Base-by-base conservation (phyloP, 2,329 filamentous ascomycete species). In the Penicillium sp. region DNA sequence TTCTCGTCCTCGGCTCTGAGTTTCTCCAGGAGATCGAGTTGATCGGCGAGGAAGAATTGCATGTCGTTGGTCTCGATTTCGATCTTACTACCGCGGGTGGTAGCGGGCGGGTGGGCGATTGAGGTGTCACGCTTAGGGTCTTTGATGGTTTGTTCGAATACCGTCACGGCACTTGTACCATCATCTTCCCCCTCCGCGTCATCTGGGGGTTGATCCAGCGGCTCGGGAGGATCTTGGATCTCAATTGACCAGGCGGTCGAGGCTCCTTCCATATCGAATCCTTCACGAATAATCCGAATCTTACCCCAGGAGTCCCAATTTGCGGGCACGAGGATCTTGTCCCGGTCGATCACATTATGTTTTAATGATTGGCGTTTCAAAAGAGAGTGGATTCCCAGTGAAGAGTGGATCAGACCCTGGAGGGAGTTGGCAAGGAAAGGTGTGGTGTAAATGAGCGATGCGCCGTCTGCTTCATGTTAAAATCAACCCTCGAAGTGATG, bases 241-340 rank as follows among this genome's bases (percentile, higher is more conserved):
- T 95, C 90, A 48, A 88, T 80, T 1, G 86, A 86, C 93, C 93
- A 98, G 43, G 85, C 88, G 50, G 84, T 81, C 61, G 89, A 93
- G 38, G 95, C 79, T 12, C 81, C 81, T 74, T 98, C 93, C 20
- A 95, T 88, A 58, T 97, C 89, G 62, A 97, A 97, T 0, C 86
- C 88, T 65, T 95, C 93, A 46, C 89, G 83, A 25, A 97, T 77
- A 39, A 97, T 89, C 37, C 92, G 81, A 52, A 98, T 96, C 72
- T 97, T 98, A 52, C 90, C 91, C 88, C 90, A 96, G 0, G 91
- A 96, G 70, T 98, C 93, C 93, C 93, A 98, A 68, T 96, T 96
- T 13, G 91, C 87, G 1, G 92, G 92, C 0, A 98, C 88, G 4
- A 96, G 79, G 47, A 98, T 91, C 77, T 95, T 95, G 69, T 95